A percentile compares a stretch with the other conserved stretches of the same genome.
Evolutionary conservation across 164 flowering plant genomes (phyloP).

Genomic region (Platanus orientalis): DNA sequence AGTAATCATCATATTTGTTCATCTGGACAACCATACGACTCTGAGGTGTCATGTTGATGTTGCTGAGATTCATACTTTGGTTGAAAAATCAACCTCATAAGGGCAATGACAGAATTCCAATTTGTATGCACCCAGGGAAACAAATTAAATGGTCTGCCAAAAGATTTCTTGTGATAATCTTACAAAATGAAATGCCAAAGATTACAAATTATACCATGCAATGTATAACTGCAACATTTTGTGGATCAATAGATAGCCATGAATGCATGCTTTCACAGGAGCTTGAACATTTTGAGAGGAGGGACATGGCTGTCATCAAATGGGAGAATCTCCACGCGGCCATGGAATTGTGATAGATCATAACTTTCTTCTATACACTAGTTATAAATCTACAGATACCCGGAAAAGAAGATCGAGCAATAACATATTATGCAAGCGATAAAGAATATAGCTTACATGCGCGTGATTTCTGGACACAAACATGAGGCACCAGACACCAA

Average conservation of each 20-base stretch:
- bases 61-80: not conserved
- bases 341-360: slow-evolving; percentile 67
- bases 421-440: not conserved
- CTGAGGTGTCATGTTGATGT: not conserved
- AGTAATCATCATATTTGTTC: not conserved
- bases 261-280: slow-evolving; percentile 70
- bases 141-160: not conserved
- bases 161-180: not conserved
- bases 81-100: no score
- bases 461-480: not conserved
- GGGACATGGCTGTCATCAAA: slow-evolving; percentile 92
- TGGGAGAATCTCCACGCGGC: slow-evolving; percentile 68
- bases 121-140: no score
- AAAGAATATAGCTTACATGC: not conserved
- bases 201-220: slow-evolving; percentile 63
- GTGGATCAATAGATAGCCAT: slow-evolving; percentile 66
- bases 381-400: slow-evolving; percentile 54
- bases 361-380: slow-evolving; percentile 66
- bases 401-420: slow-evolving; percentile 1
- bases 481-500: not conserved
- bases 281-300: slow-evolving; percentile 55
- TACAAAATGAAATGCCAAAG: slow-evolving; percentile 4
- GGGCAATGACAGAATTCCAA: no score
- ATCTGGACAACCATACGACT: not conserved
- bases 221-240: slow-evolving; percentile 68